phyloP scores from a whole-genome alignment of 2,329 filamentous ascomycete genomes.

The Penicillium sclerotigenum region DNA sequence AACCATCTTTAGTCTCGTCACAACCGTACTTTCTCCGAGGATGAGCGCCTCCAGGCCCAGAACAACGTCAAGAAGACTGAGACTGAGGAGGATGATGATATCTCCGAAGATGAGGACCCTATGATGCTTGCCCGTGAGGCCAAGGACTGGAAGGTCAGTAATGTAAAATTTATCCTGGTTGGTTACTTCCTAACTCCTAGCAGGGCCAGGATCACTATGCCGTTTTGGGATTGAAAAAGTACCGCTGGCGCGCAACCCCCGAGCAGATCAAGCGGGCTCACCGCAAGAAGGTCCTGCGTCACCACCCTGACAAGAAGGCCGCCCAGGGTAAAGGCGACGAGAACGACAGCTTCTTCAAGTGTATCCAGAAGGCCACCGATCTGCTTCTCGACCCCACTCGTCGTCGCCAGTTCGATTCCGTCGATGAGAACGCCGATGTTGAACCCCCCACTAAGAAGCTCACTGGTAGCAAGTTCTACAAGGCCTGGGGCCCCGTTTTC shows the following conservation, averaged over 20 bases:
- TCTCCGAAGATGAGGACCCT: slow-evolving; percentile 90
- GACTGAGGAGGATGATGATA: slow-evolving; percentile 82
- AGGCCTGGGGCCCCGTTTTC: slow-evolving; percentile 88
- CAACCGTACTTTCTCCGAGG: slow-evolving; percentile 97
- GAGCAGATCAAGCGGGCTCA: slow-evolving; percentile 99
- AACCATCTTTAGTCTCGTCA: slow-evolving; percentile 62
- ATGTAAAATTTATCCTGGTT: not conserved
- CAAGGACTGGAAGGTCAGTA: slow-evolving; percentile 95
- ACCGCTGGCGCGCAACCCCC: slow-evolving; percentile 88
- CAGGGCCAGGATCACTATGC: slow-evolving; percentile 97
- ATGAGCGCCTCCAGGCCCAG: slow-evolving; percentile 95
- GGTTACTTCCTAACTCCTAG: slow-evolving; percentile 9
- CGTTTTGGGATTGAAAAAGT: slow-evolving; percentile 86
- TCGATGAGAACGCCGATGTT: slow-evolving; percentile 89
- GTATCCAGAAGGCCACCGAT: slow-evolving; percentile 97
- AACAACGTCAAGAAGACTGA: slow-evolving; percentile 94
- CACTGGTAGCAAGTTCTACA: slow-evolving; percentile 84
- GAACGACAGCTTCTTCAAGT: slow-evolving; percentile 99
- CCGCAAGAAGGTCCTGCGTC: slow-evolving; percentile 98
- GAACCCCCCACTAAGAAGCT: slow-evolving; percentile 93
- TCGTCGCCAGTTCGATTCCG: slow-evolving; percentile 92
- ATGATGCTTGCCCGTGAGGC: slow-evolving; percentile 89
- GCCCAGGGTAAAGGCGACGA: slow-evolving; percentile 79
- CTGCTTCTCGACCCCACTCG: slow-evolving; percentile 87
- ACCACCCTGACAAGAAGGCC: slow-evolving; percentile 98